A percentile compares a stretch with the other conserved stretches of the same genome.
phyloP scores from a whole-genome alignment of 306 rosid genomes.

The Betula pendula region DNA sequence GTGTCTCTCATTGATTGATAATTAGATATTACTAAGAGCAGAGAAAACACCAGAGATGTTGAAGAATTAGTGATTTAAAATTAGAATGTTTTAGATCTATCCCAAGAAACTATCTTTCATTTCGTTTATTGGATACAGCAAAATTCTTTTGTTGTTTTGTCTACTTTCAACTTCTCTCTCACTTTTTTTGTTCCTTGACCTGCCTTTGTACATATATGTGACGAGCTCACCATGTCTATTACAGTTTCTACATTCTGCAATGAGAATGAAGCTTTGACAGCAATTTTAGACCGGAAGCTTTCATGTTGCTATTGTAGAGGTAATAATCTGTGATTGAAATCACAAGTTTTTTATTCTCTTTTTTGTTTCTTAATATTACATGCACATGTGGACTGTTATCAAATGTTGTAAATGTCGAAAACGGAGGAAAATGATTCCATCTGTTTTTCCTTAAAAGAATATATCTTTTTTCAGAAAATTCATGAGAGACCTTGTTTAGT shows the following conservation, averaged over 20 bases:
- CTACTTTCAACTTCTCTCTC: conserved; percentile 7
- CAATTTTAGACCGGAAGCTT: conserved; percentile 55
- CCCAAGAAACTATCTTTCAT: conserved; percentile 8
- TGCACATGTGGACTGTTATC: too few species aligned
- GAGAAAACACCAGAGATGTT: neutral
- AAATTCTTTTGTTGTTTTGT: neutral
- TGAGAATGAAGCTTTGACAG: conserved; percentile 72
- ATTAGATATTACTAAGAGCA: conserved; percentile 20
- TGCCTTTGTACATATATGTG: conserved; percentile 13
- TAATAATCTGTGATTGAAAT: conserved; percentile 21
- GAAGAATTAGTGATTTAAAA: neutral
- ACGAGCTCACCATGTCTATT: conserved; percentile 24
- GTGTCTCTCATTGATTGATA: neutral
- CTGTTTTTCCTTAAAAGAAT: neutral
- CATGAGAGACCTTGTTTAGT: too few species aligned
- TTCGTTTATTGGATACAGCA: conserved; percentile 5
- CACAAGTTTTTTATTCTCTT: too few species aligned
- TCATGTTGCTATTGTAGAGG: conserved; percentile 85
- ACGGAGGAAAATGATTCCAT: neutral
- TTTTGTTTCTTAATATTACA: neutral
- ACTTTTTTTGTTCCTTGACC: neutral
- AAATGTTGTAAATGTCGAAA: too few species aligned
- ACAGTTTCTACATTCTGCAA: conserved; percentile 64
- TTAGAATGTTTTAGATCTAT: conserved; percentile 7
- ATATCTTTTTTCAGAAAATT: too few species aligned